A percentile compares a stretch with the other conserved stretches of the same genome.
These are phyloP conservation scores for Eucalyptus albens DNA, from an alignment of 345 rosid species.

Conservation along the genomic window DNA sequence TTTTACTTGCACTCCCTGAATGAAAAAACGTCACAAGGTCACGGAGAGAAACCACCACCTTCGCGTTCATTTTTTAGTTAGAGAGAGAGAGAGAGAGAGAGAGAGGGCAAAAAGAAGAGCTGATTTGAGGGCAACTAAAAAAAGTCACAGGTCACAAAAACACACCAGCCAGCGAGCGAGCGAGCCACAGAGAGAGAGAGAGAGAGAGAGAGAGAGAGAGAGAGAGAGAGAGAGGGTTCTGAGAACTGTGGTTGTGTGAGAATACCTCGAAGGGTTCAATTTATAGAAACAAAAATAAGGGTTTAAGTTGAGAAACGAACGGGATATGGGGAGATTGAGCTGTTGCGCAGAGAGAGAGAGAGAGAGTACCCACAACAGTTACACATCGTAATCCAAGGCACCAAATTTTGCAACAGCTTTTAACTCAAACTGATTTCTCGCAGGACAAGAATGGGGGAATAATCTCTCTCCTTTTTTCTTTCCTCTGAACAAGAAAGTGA, in stretches of 20 bases:
- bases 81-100: too few relatives aligned
- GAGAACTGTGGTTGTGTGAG: neutral
- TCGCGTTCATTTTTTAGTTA: too few relatives aligned
- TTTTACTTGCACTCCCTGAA: too few relatives aligned
- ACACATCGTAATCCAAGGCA: slow-evolving; percentile 40
- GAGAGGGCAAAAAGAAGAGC: too few relatives aligned
- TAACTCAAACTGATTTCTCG: slow-evolving; percentile 1
- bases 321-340: neutral
- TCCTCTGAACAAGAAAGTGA: neutral
- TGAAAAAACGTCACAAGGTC: too few relatives aligned
- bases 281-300: neutral
- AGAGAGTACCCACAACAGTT: slow-evolving; percentile 33
- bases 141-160: too few relatives aligned
- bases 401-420: slow-evolving; percentile 24
- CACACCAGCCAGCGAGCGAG: neutral
- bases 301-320: neutral
- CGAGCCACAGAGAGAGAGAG: neutral
- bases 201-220: neutral
- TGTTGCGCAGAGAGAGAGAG: neutral
- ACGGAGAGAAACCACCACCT: too few relatives aligned
- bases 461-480: neutral
- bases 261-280: neutral
- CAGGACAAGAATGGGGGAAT: neutral
- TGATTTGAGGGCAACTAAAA: neutral
- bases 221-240: neutral